Conservation (phyloP, 108 stramenopile species). For the Cylindrotheca closterium region DNA sequence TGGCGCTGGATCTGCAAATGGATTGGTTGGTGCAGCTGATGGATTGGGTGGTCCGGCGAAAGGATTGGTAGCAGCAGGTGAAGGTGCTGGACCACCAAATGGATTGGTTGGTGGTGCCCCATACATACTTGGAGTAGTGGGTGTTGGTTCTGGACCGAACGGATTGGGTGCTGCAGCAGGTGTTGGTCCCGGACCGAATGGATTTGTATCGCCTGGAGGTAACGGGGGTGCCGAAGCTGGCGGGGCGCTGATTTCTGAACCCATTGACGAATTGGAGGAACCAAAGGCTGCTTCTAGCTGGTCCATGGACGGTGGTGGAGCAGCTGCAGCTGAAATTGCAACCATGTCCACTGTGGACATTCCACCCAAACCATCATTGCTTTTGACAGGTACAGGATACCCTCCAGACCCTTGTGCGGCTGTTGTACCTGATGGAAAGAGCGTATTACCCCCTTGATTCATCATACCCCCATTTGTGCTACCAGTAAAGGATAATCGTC, state of each 20-base stretch:
- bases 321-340: slow-evolving; percentile 28
- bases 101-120: slow-evolving; percentile 27
- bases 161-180: slow-evolving; percentile 10
- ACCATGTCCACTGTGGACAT: slow-evolving; percentile 45
- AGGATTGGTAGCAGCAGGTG: slow-evolving; percentile 1
- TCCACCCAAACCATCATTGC: not conserved
- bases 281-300: slow-evolving; percentile 33
- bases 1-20: not conserved
- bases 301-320: slow-evolving; percentile 65
- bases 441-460: slow-evolving; percentile 6
- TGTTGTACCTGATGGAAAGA: slow-evolving; percentile 34
- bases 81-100: slow-evolving; percentile 15
- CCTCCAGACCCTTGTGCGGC: slow-evolving; percentile 46
- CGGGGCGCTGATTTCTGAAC: slow-evolving; percentile 15
- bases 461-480: slow-evolving; percentile 1
- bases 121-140: slow-evolving; percentile 12
- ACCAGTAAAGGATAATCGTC: slow-evolving; percentile 9
- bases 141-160: slow-evolving; percentile 11
- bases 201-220: slow-evolving; percentile 16
- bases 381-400: slow-evolving; percentile 32
- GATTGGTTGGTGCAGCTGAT: not conserved
- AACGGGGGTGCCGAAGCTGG: slow-evolving; percentile 29
- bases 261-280: slow-evolving; percentile 20
- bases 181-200: slow-evolving; percentile 5
- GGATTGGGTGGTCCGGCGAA: slow-evolving; percentile 2